Percentiles rank a stretch among this genome's conserved stretches.
phyloP scores from a whole-genome alignment of 805 yeast genomes.

The Tanozyma kutaoensis region DNA sequence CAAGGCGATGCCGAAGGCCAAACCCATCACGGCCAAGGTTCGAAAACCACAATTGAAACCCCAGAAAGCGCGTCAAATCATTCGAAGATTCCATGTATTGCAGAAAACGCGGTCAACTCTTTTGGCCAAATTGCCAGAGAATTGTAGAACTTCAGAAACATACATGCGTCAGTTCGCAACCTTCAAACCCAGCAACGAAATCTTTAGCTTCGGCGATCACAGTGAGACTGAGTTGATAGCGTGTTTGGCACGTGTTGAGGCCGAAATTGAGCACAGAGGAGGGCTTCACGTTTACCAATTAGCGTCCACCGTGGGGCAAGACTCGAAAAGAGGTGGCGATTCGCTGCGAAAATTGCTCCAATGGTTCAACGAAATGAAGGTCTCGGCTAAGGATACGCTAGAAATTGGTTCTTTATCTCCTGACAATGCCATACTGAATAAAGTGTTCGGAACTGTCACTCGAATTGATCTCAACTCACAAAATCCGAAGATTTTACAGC shows the following conservation, averaged over 20 bases:
- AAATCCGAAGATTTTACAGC: constrained; percentile 55
- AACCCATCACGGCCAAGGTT: constrained; percentile 16
- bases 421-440: constrained; percentile 50
- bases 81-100: constrained; percentile 64
- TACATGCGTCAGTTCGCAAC: too few relatives aligned
- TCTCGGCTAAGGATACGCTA: constrained; percentile 30
- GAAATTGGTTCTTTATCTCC: constrained; percentile 80
- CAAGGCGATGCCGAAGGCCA: constrained; percentile 5
- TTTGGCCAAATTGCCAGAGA: not conserved
- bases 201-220: too few relatives aligned
- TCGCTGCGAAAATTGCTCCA: constrained; percentile 71
- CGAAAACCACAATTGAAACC: constrained; percentile 47
- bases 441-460: constrained; percentile 37
- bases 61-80: constrained; percentile 56
- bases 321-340: constrained; percentile 73
- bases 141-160: not conserved
- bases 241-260: constrained; percentile 41
- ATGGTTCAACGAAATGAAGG: constrained; percentile 38
- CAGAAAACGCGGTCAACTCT: constrained; percentile 35
- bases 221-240: not conserved
- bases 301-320: constrained; percentile 83
- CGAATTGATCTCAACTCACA: constrained; percentile 78
- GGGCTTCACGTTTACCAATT: constrained; percentile 71
- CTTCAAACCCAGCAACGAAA: too few relatives aligned
- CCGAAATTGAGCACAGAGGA: constrained; percentile 52